Percentiles rank a stretch among this genome's conserved stretches.
These are phyloP conservation scores for Geranomyces variabilis DNA, from an alignment of 192 early-diverging fungal species.

Conservation along the genomic window DNA sequence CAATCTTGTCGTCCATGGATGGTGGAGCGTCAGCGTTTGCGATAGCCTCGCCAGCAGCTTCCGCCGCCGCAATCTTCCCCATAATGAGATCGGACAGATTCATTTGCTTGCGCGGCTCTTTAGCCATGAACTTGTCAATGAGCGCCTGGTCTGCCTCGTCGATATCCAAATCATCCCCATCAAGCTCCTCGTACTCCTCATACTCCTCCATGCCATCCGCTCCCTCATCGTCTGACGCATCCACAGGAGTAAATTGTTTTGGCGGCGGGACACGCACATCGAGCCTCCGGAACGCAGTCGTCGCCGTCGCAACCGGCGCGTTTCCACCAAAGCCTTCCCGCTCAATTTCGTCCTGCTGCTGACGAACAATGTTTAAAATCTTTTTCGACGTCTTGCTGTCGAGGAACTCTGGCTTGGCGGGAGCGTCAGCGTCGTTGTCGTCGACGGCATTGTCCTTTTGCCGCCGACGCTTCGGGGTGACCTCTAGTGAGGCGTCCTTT, in stretches of 20 bases:
- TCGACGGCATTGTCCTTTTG: constrained; percentile 5
- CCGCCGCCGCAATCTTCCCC: constrained; percentile 86
- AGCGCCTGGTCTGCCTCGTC: constrained; percentile 77
- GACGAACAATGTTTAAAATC: constrained; percentile 82
- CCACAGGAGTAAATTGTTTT: background rate
- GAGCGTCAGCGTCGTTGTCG: constrained; percentile 11
- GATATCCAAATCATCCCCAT: constrained; percentile 61
- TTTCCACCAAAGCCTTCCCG: constrained; percentile 8
- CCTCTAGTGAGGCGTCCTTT: constrained; percentile 61
- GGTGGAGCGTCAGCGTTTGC: constrained; percentile 46
- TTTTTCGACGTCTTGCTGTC: constrained; percentile 89
- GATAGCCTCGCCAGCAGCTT: constrained; percentile 20
- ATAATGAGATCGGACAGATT: constrained; percentile 96
- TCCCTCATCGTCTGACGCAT: constrained; percentile 50
- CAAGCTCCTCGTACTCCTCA: constrained; percentile 67
- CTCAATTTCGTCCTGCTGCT: constrained; percentile 90
- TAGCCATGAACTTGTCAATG: constrained; percentile 90
- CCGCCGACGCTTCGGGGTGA: background rate
- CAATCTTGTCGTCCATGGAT: constrained; percentile 80
- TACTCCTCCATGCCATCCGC: constrained; percentile 67
- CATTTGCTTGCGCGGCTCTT: constrained; percentile 79
- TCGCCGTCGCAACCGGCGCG: constrained; percentile 1
- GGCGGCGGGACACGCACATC: background rate
- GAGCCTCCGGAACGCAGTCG: background rate
- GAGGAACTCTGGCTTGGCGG: constrained; percentile 43